A percentile compares a stretch with the other conserved stretches of the same genome.
phyloP scores from a whole-genome alignment of 306 rosid species.

The Vigna nakashimae region DNA sequence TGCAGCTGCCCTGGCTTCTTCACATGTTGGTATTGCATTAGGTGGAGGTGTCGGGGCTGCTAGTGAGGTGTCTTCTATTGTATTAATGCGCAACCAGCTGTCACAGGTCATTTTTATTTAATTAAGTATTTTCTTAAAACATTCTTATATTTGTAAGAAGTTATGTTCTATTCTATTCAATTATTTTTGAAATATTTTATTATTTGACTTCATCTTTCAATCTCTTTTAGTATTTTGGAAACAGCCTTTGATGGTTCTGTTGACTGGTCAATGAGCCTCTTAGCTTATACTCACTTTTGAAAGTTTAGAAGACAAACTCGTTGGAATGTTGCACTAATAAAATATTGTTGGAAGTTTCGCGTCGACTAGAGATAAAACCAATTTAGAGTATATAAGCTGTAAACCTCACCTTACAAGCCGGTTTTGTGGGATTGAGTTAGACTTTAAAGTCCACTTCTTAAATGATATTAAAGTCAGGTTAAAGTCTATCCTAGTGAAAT shows the following conservation, averaged over 20 bases:
- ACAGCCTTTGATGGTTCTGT: not conserved
- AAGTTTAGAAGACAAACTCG: not conserved
- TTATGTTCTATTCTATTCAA: not conserved
- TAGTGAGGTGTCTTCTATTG: conserved; percentile 93
- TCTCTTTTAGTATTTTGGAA: not conserved
- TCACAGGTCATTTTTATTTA: conserved; percentile 67
- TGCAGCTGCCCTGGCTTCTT: conserved; percentile 94
- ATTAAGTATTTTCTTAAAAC: conserved; percentile 7
- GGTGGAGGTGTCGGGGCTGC: conserved; percentile 99
- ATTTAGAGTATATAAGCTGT: no score
- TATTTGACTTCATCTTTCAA: not conserved
- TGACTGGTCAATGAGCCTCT: not conserved
- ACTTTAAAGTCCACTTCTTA: no score
- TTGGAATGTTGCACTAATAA: not conserved
- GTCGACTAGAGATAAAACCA: no score
- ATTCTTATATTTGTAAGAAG: not conserved
- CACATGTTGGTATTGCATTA: conserved; percentile 93
- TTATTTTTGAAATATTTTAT: conserved; percentile 7
- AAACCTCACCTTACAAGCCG: no score
- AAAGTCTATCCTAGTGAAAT: no score
- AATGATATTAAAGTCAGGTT: no score
- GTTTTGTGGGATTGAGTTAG: no score
- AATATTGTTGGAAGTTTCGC: not conserved
- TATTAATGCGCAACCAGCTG: conserved; percentile 89
- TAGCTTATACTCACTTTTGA: not conserved